Conservation (phyloP, 2,329 filamentous ascomycete genomes). For the Dactylellina haptotyla region DNA sequence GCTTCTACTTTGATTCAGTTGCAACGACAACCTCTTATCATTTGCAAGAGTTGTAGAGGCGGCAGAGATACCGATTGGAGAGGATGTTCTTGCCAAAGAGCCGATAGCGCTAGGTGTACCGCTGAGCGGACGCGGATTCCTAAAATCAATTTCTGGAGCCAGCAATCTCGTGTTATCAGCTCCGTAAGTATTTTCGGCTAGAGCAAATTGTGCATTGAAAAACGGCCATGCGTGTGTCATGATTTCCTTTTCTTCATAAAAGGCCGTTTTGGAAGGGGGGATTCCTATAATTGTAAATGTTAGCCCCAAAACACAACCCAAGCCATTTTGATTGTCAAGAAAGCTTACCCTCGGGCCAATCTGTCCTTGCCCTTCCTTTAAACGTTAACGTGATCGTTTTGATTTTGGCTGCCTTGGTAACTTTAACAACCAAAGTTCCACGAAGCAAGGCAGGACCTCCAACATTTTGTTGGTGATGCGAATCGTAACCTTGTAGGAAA, state of each 20-base stretch:
- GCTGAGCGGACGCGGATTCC: constrained; percentile 59
- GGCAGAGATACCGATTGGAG: constrained; percentile 58
- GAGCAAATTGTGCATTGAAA: constrained; percentile 79
- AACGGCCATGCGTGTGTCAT: constrained; percentile 91
- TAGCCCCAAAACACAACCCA: constrained; percentile 4
- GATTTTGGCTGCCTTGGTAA: constrained; percentile 90
- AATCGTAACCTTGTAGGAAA: constrained; percentile 81
- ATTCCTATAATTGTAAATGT: constrained; percentile 69
- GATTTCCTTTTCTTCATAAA: constrained; percentile 83
- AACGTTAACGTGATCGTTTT: constrained; percentile 90
- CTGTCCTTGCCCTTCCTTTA: constrained; percentile 83
- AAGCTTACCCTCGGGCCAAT: constrained; percentile 84
- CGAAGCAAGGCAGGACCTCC: constrained; percentile 83
- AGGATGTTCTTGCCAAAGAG: constrained; percentile 55
- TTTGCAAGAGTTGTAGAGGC: constrained; percentile 64
- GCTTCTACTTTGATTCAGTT: constrained; percentile 83
- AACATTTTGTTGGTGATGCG: constrained; percentile 66
- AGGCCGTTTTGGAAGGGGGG: constrained; percentile 83
- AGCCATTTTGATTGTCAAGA: constrained; percentile 1
- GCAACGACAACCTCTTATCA: constrained; percentile 76
- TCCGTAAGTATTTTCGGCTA: constrained; percentile 70
- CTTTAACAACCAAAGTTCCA: constrained; percentile 80
- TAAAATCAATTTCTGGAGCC: constrained; percentile 60
- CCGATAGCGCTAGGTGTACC: constrained; percentile 62
- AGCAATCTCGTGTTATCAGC: constrained; percentile 72